phyloP scores from a whole-genome alignment of 225 moss, liverwort and hornwort species.

The Straminergon stramineum region DNA sequence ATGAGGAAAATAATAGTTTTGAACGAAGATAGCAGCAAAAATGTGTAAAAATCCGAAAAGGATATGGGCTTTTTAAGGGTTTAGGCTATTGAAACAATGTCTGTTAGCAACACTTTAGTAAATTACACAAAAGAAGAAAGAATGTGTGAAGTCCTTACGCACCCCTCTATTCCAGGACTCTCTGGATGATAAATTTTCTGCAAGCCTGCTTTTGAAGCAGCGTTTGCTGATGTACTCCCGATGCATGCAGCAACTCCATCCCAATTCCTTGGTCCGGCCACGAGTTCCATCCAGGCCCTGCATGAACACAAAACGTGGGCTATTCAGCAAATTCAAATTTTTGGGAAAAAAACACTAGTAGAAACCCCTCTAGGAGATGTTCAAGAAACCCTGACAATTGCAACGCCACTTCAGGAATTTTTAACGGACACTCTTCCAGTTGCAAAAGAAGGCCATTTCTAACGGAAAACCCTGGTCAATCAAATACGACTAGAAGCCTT shows the following conservation, averaged over 20 bases:
- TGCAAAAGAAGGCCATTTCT: not conserved
- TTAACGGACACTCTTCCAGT: not conserved
- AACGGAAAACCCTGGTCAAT: not conserved
- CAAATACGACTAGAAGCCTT: not conserved
- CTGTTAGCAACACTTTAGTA: not conserved
- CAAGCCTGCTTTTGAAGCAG: constrained; percentile 78
- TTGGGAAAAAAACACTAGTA: not conserved
- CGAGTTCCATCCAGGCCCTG: constrained; percentile 92
- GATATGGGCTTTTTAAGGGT: too few relatives aligned
- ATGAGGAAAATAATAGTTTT: not conserved
- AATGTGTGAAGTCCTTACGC: not conserved
- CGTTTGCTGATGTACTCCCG: constrained; percentile 81
- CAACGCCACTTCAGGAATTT: not conserved
- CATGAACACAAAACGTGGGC: not conserved
- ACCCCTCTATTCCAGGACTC: constrained; percentile 94
- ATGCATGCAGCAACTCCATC: constrained; percentile 92
- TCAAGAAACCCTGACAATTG: not conserved
- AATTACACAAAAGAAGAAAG: not conserved
- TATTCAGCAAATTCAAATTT: not conserved
- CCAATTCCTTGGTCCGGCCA: constrained; percentile 53
- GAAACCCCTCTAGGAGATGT: too few relatives aligned
- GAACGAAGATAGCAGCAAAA: too few relatives aligned
- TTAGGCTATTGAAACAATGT: not conserved
- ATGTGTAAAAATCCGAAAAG: not conserved
- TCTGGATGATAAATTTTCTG: constrained; percentile 73